phyloP scores from a whole-genome alignment of 441 rosid species.

The Adansonia madagascariensis region DNA sequence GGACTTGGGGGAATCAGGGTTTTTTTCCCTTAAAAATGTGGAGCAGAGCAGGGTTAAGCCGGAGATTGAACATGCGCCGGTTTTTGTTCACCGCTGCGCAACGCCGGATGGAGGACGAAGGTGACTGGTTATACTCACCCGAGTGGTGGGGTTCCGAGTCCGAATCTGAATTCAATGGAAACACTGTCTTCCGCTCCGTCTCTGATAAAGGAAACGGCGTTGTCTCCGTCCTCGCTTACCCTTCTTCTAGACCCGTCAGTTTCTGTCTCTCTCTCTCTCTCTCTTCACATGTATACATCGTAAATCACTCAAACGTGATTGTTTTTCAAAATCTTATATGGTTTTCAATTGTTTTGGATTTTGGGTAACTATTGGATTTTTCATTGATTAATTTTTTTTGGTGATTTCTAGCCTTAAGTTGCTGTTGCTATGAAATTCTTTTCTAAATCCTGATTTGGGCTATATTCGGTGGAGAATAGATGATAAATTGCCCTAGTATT shows the following conservation, averaged over 20 bases:
- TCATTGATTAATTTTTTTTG: background rate
- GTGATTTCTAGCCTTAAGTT: background rate
- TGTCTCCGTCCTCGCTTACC: slow-evolving; percentile 71
- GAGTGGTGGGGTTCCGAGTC: slow-evolving; percentile 83
- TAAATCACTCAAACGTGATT: background rate
- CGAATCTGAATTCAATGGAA: slow-evolving; percentile 41
- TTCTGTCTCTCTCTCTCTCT: slow-evolving; percentile 19
- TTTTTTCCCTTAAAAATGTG: slow-evolving; percentile 36
- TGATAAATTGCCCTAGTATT: background rate
- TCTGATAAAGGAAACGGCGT: slow-evolving; percentile 79
- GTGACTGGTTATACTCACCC: slow-evolving; percentile 78
- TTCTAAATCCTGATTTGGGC: background rate
- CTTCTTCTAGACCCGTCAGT: slow-evolving; percentile 84
- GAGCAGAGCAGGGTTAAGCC: slow-evolving; percentile 36
- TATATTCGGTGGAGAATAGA: background rate
- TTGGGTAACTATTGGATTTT: background rate
- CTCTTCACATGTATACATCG: background rate
- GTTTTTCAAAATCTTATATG: background rate
- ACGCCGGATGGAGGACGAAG: slow-evolving; percentile 63
- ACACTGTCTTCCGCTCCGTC: slow-evolving; percentile 50
- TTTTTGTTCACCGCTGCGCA: slow-evolving; percentile 41
- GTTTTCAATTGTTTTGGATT: slow-evolving; percentile 1
- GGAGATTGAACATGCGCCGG: slow-evolving; percentile 37
- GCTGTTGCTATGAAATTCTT: background rate
- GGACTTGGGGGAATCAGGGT: background rate